Percentiles rank a stretch among this genome's conserved stretches.
Evolutionary conservation across 495 filamentous ascomycete species (phyloP).

Genomic region (Neurospora sp.): DNA sequence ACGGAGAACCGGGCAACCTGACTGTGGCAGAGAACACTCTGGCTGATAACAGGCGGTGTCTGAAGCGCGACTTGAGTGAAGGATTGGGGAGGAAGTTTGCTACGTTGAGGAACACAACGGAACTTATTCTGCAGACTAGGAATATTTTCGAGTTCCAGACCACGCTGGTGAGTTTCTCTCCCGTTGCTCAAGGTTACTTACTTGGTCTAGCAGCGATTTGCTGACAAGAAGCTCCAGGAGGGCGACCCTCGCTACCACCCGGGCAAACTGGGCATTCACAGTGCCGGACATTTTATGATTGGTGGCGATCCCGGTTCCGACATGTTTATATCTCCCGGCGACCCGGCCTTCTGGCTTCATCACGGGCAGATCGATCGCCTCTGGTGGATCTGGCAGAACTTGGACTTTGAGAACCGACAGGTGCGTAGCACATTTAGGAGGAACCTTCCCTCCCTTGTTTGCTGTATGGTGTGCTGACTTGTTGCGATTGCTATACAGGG

Average conservation of each 20-base stretch:
- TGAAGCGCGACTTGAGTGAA: conserved; percentile 53
- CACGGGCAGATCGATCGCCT: conserved; percentile 54
- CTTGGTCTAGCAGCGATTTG: neutral
- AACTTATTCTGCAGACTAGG: conserved; percentile 34
- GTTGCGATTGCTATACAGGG: conserved; percentile 11
- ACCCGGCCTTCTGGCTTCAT: conserved; percentile 60
- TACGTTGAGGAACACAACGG: conserved; percentile 35
- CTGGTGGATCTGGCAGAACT: conserved; percentile 61
- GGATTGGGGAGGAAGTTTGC: conserved; percentile 31
- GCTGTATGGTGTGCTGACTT: conserved; percentile 7
- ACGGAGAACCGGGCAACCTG: conserved; percentile 10
- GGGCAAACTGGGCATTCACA: conserved; percentile 42
- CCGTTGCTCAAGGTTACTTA: conserved; percentile 1
- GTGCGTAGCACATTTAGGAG: conserved; percentile 30
- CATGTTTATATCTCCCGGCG: conserved; percentile 46
- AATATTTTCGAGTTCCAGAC: conserved; percentile 44
- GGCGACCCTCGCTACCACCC: conserved; percentile 34
- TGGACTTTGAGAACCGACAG: conserved; percentile 34
- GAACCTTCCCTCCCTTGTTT: conserved; percentile 39
- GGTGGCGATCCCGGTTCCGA: conserved; percentile 49
- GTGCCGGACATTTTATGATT: conserved; percentile 52
- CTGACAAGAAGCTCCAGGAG: conserved; percentile 10
- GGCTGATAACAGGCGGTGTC: conserved; percentile 49
- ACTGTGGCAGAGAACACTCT: conserved; percentile 1
- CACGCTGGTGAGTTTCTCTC: conserved; percentile 14